phyloP scores from a whole-genome alignment of 2,329 filamentous ascomycete species.

The Aspergillus luchuensis region DNA sequence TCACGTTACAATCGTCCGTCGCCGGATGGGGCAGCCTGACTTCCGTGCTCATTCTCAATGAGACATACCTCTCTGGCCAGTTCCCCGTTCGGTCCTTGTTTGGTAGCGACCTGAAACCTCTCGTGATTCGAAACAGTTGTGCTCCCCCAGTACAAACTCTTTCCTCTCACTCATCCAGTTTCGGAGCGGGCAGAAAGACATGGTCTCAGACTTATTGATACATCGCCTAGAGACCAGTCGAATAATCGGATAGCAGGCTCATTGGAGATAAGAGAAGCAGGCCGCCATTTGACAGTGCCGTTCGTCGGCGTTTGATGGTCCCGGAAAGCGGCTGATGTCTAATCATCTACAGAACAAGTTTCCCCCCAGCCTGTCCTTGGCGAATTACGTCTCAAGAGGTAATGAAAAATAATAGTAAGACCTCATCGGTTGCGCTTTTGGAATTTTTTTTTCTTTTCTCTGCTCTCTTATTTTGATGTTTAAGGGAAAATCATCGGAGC shows the following conservation, averaged over 20 bases:
- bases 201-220: conserved; percentile 15
- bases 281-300: conserved; percentile 2
- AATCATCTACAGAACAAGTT: conserved; percentile 3
- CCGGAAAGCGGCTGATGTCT: conserved; percentile 8
- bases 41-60: conserved; percentile 9
- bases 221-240: background rate
- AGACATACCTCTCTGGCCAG: conserved; percentile 21
- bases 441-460: conserved; percentile 13
- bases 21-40: background rate
- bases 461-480: conserved; percentile 5
- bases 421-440: background rate
- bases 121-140: conserved; percentile 1
- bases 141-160: background rate
- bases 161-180: background rate
- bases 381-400: background rate
- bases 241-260: background rate
- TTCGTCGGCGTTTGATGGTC: conserved; percentile 10
- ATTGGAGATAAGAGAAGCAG: conserved; percentile 1
- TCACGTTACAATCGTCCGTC: background rate
- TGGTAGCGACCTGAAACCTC: background rate
- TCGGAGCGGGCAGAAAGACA: conserved; percentile 10
- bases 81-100: conserved; percentile 4
- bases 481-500: conserved; percentile 24
- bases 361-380: background rate
- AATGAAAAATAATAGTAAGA: background rate